A percentile compares a stretch with the other conserved stretches of the same genome.
phyloP scores from a whole-genome alignment of 192 early-diverging fungal genomes.

The Gaertneriomyces sp. region DNA sequence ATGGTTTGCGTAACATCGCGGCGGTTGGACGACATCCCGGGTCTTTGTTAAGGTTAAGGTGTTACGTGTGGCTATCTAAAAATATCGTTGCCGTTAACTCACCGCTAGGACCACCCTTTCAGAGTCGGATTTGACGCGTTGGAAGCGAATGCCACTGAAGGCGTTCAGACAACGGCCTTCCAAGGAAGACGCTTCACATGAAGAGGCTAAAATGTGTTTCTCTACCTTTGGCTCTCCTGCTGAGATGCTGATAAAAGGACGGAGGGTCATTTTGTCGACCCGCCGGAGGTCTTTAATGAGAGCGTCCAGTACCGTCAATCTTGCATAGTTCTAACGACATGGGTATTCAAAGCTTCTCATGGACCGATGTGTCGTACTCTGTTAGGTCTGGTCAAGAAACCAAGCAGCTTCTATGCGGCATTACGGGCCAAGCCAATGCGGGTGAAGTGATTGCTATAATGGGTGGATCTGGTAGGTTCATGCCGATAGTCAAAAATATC shows the following conservation, averaged over 20 bases:
- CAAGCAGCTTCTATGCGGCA: constrained; percentile 57
- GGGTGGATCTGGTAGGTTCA: constrained; percentile 56
- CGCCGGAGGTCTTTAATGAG: no score
- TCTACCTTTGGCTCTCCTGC: neutral
- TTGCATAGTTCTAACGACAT: no score
- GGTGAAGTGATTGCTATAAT: constrained; percentile 47
- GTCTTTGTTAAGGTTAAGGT: no score
- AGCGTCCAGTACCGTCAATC: no score
- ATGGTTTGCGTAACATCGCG: no score
- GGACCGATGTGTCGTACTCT: constrained; percentile 8
- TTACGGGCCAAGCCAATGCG: constrained; percentile 36
- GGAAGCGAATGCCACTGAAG: no score
- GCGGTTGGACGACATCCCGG: no score
- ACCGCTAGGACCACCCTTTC: no score
- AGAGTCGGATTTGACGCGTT: no score
- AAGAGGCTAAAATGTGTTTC: neutral
- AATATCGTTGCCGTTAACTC: no score
- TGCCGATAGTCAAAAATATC: no score
- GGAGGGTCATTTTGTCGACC: constrained; percentile 9
- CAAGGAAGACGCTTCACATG: neutral
- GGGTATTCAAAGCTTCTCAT: constrained; percentile 3
- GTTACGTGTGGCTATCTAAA: no score
- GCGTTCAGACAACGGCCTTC: neutral
- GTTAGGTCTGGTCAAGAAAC: constrained; percentile 11
- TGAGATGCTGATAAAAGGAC: neutral